phyloP scores from a whole-genome alignment of 1,284 basidiomycete genomes.

The Austropuccinia psidii region DNA sequence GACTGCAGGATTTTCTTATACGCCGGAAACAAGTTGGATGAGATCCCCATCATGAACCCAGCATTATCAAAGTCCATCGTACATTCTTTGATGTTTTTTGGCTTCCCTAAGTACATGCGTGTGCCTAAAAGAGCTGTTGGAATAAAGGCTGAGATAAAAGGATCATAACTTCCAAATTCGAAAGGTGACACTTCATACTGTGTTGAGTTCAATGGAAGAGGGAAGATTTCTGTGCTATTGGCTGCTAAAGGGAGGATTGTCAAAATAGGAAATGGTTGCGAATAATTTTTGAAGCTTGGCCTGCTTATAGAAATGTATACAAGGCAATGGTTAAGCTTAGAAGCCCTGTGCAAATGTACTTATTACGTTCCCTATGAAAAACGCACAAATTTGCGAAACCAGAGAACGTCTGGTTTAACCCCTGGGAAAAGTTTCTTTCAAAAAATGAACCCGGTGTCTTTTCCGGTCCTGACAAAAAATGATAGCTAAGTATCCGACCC shows the following conservation, averaged over 20 bases:
- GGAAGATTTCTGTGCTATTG: not conserved
- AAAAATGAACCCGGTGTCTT: conserved; percentile 14
- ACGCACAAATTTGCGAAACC: conserved; percentile 16
- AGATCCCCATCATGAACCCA: conserved; percentile 31
- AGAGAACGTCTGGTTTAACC: conserved; percentile 29
- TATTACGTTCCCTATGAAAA: too few species aligned
- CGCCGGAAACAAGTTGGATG: conserved; percentile 32
- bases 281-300: conserved; percentile 27
- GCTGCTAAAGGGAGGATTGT: conserved; percentile 14
- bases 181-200: conserved; percentile 27
- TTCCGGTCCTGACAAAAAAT: conserved; percentile 20
- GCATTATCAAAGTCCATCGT: conserved; percentile 25
- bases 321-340: too few species aligned
- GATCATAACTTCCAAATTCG: conserved; percentile 34
- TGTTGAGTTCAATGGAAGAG: not conserved
- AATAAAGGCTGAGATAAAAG: conserved; percentile 19
- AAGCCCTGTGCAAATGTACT: too few species aligned
- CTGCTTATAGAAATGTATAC: too few species aligned
- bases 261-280: conserved; percentile 27
- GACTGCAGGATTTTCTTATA: conserved; percentile 3
- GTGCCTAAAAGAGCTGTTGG: conserved; percentile 20
- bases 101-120: conserved; percentile 15
- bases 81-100: conserved; percentile 11
- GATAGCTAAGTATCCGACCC: conserved; percentile 34
- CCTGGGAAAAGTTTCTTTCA: conserved; percentile 1